Evolutionary conservation across 1,139 yeast genomes (phyloP).

Genomic region (Spencermartinsiella ligniputridi): DNA sequence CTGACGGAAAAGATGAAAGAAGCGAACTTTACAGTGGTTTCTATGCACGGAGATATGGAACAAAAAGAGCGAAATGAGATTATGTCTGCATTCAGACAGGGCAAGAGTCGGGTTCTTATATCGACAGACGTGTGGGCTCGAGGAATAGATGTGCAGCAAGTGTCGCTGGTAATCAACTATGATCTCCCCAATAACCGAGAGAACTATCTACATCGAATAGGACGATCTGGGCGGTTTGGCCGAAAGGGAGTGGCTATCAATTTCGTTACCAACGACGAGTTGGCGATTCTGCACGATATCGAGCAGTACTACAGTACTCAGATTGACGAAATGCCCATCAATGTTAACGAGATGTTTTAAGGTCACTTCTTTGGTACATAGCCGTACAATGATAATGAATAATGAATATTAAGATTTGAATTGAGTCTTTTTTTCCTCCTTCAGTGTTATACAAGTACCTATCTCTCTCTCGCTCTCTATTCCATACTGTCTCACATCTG

Average conservation of each 20-base stretch:
- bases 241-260: conserved; percentile 94
- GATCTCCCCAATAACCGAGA: conserved; percentile 84
- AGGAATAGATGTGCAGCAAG: conserved; percentile 97
- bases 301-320: conserved; percentile 74
- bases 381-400: too few species aligned
- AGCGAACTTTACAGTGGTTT: conserved; percentile 80
- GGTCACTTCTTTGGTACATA: too few species aligned
- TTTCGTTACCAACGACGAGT: conserved; percentile 72
- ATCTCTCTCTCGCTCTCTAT: too few species aligned
- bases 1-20: conserved; percentile 69
- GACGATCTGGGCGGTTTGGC: conserved; percentile 93
- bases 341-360: conserved; percentile 47
- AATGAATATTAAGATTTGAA: too few species aligned
- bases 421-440: too few species aligned
- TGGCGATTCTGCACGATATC: conserved; percentile 55
- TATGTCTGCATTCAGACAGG: conserved; percentile 67
- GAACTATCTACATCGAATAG: conserved; percentile 90
- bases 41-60: conserved; percentile 98
- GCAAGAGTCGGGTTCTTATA: conserved; percentile 69
- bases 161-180: conserved; percentile 89
- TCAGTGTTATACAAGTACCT: too few species aligned
- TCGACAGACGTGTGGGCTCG: conserved; percentile 98
- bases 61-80: conserved; percentile 86
- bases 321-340: conserved; percentile 85
- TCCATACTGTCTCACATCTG: too few species aligned